Base-by-base conservation (phyloP, 2,329 filamentous ascomycete genomes). In the Fusarium staphyleae region DNA sequence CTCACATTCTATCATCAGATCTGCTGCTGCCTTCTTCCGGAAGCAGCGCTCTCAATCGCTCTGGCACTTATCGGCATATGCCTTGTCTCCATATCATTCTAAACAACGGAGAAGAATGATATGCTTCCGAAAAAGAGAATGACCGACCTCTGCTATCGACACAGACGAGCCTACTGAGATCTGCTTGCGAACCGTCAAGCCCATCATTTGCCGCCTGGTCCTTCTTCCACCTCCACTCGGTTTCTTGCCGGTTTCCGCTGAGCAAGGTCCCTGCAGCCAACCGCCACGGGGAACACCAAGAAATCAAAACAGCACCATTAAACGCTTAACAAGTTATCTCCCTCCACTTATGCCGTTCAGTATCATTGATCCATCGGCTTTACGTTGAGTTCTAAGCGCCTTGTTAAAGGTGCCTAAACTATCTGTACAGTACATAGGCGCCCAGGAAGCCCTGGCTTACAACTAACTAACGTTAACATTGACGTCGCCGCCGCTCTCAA, bases 401-500 rank as follows among this genome's bases (percentile, higher is more conserved):
- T 48, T 47, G 42, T 12, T 39, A 57, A 43, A 43, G 55, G 60
- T 41, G 29, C 42, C 48, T 63, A 36, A 48, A 49, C 45, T 8
- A 24, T 24, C 22, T 24, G 3, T 24, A 8, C 5, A 7, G 22
- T 9, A 24, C 26, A 16, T 61, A 63, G 55, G 55, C 57, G 57
- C 52, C 51, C 34, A 43, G 48, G 48, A 50, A 43, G 32, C 36
- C 32, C 44, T 58, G 36, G 26, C 22, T 48, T 35, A 42, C 32
- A 55, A 54, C 51, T 42, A 66, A n/a, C n/a, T n/a, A n/a, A n/a
- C n/a, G n/a, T n/a, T n/a, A n/a, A 59, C 57, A 67, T 60, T 69
- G 63, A 66, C 65, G 52, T 67, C 52, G 64, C 59, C 57, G 37
- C 34, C 12, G 52, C 39, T 53, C 54, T 53, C 30, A 44, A 62